phyloP scores from a whole-genome alignment of 2,329 filamentous ascomycete genomes.

The Talaromyces sp. region DNA sequence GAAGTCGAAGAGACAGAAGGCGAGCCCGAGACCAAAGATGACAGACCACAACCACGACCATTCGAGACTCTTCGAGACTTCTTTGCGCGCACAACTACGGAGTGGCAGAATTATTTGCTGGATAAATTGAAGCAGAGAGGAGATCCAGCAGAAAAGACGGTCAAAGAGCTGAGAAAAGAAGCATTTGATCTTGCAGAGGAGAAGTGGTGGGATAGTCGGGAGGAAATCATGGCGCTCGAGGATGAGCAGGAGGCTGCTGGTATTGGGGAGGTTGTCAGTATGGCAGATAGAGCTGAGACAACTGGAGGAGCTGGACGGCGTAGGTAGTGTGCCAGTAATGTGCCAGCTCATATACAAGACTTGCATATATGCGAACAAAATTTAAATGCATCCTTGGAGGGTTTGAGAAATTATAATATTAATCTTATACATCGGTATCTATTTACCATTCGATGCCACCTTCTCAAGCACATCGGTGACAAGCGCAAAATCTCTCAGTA shows the following conservation, averaged over 20 bases:
- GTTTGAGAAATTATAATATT: too few species aligned
- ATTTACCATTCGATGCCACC: slow-evolving; percentile 30
- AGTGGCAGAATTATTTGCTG: slow-evolving; percentile 88
- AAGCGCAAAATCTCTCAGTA: slow-evolving; percentile 63
- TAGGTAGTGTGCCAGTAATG: slow-evolving; percentile 28
- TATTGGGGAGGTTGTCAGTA: slow-evolving; percentile 88
- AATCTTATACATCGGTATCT: neutral
- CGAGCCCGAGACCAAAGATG: slow-evolving; percentile 61
- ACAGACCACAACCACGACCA: slow-evolving; percentile 70
- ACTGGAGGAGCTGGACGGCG: slow-evolving; percentile 46
- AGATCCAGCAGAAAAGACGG: slow-evolving; percentile 53
- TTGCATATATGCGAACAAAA: too few species aligned
- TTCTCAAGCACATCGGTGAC: slow-evolving; percentile 61
- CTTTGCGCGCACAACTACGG: slow-evolving; percentile 78
- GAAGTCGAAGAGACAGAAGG: slow-evolving; percentile 37
- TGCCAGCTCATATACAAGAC: neutral
- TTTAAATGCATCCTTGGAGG: neutral
- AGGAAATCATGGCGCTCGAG: slow-evolving; percentile 86
- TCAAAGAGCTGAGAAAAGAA: slow-evolving; percentile 90
- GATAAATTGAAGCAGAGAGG: slow-evolving; percentile 68
- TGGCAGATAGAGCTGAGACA: slow-evolving; percentile 64
- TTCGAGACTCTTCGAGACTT: slow-evolving; percentile 92
- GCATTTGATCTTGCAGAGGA: slow-evolving; percentile 90
- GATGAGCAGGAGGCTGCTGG: slow-evolving; percentile 95
- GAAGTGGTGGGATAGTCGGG: slow-evolving; percentile 98